These are phyloP conservation scores for Suillus occidentalis DNA, from an alignment of 768 basidiomycete species.

Conservation along the genomic window DNA sequence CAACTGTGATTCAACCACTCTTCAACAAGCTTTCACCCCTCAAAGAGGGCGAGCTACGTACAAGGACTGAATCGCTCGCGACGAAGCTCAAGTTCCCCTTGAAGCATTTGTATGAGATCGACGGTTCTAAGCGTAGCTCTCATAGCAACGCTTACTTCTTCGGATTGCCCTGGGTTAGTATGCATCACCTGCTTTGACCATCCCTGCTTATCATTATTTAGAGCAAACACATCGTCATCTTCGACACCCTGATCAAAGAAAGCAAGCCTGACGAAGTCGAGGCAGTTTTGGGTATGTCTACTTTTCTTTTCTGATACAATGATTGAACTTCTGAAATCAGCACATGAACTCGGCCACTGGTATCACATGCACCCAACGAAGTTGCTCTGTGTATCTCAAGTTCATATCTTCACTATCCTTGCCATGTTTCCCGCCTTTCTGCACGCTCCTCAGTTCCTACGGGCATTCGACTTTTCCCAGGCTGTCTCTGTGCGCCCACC, in stretches of 20 bases:
- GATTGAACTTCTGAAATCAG: conserved; percentile 32
- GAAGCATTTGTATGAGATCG: conserved; percentile 94
- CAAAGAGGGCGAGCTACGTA: conserved; percentile 70
- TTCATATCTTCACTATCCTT: conserved; percentile 86
- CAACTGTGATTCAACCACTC: conserved; percentile 87
- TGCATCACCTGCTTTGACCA: neutral
- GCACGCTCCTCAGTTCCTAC: conserved; percentile 72
- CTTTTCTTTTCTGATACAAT: neutral
- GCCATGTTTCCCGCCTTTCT: conserved; percentile 90
- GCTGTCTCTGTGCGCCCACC: conserved; percentile 65
- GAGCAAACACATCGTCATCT: conserved; percentile 96
- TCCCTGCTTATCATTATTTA: conserved; percentile 23
- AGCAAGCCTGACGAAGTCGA: conserved; percentile 91
- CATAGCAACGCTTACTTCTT: conserved; percentile 99
- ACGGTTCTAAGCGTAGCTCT: conserved; percentile 92
- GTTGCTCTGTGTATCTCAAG: conserved; percentile 79
- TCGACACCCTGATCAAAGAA: conserved; percentile 94
- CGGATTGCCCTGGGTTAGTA: conserved; percentile 85
- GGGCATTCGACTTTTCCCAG: conserved; percentile 78
- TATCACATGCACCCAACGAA: conserved; percentile 89
- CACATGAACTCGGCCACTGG: conserved; percentile 98
- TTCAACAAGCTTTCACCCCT: conserved; percentile 98
- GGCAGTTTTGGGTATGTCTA: conserved; percentile 72
- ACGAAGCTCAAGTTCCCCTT: conserved; percentile 87
- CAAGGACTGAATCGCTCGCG: conserved; percentile 76